Evolutionary conservation across 257 asterid species (phyloP).

Genomic region (Henckelia pumila): DNA sequence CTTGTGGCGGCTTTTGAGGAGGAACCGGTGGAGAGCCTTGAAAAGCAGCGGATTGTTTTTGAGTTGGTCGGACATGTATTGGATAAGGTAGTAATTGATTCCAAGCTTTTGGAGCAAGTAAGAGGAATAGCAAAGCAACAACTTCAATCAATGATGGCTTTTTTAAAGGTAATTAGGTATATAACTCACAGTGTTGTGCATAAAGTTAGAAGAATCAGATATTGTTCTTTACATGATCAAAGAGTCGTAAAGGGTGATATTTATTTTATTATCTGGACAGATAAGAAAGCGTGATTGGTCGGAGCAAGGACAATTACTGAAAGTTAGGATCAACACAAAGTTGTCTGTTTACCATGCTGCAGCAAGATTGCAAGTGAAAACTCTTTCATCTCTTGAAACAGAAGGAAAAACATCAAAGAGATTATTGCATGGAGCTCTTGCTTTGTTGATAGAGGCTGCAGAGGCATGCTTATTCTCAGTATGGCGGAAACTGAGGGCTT

Average conservation of each 20-base stretch:
- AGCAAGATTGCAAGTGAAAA: slow-evolving; percentile 66
- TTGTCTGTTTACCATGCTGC: slow-evolving; percentile 91
- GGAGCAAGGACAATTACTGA: slow-evolving; percentile 82
- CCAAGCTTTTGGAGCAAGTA: slow-evolving; percentile 72
- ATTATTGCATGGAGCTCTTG: slow-evolving; percentile 87
- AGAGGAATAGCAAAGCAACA: slow-evolving; percentile 70
- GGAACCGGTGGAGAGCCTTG: slow-evolving; percentile 72
- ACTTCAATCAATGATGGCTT: slow-evolving; percentile 68
- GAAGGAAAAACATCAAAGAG: slow-evolving; percentile 91
- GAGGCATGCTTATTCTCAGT: slow-evolving; percentile 81
- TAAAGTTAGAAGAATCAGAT: slow-evolving; percentile 10
- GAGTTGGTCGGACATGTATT: slow-evolving; percentile 61
- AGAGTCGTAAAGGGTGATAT: slow-evolving; percentile 22
- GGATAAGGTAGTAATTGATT: slow-evolving; percentile 55
- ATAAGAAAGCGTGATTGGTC: slow-evolving; percentile 91
- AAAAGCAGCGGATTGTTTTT: slow-evolving; percentile 70
- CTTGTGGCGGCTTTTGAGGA: slow-evolving; percentile 54
- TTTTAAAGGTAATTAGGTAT: slow-evolving; percentile 62
- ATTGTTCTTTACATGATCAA: slow-evolving; percentile 20
- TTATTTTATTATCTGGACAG: slow-evolving; percentile 47
- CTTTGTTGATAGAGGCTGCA: slow-evolving; percentile 75
- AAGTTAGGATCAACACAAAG: slow-evolving; percentile 73
- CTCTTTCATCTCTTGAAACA: slow-evolving; percentile 65
- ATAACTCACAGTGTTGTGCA: slow-evolving; percentile 10
- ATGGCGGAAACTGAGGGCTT: slow-evolving; percentile 88